A percentile compares a stretch with the other conserved stretches of the same genome.
Evolutionary conservation across 73 alveolate genomes (phyloP).

Genomic region (Tetrahymena elliotti): DNA sequence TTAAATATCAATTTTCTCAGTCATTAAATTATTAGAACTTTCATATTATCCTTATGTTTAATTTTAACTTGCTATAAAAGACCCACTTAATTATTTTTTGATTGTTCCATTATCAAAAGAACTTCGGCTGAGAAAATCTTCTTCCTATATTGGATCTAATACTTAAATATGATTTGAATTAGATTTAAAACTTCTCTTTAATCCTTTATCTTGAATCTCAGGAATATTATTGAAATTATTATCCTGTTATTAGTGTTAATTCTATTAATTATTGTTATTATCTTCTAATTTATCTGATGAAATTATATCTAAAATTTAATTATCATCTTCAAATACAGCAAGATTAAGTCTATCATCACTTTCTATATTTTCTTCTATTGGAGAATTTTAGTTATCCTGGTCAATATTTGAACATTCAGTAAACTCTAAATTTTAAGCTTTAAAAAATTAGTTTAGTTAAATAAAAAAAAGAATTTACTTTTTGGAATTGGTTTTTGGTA

Average conservation of each 20-base stretch:
- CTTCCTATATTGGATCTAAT: background rate
- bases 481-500: background rate
- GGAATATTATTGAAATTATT: background rate
- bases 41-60: background rate
- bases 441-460: background rate
- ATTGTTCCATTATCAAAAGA: background rate
- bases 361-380: background rate
- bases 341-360: background rate
- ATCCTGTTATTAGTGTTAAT: background rate
- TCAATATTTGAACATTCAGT: background rate
- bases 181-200: background rate
- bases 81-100: background rate
- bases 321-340: background rate
- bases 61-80: background rate
- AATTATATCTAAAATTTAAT: background rate
- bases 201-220: background rate
- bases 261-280: background rate
- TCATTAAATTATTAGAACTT: background rate
- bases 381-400: background rate
- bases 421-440: background rate
- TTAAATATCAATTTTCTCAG: background rate
- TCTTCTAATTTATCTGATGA: background rate
- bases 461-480: background rate
- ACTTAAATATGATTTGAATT: background rate
- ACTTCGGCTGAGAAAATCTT: background rate